Evolutionary conservation across 768 basidiomycete species (phyloP).

Genomic region (Pleurotus ostreatus): DNA sequence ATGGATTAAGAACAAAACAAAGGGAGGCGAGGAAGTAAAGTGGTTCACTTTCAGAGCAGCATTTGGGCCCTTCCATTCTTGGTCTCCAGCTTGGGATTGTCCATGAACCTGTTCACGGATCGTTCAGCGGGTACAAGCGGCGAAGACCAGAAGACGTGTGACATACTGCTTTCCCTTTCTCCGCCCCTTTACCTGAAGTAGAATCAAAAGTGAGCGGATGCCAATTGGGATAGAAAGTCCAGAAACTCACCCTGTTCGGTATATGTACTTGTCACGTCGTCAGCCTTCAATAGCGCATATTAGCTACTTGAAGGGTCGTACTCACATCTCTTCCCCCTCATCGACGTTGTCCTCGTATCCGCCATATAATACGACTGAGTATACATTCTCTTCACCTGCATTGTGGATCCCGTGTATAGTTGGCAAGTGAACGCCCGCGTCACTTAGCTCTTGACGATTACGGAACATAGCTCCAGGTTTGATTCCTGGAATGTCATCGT

Average conservation of each 20-base stretch:
- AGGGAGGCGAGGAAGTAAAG: neutral
- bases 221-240: neutral
- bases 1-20: neutral
- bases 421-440: neutral
- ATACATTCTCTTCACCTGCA: neutral
- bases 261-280: neutral
- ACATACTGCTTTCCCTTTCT: neutral
- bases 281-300: neutral
- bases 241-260: neutral
- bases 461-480: neutral
- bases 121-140: neutral
- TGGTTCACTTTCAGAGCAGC: neutral
- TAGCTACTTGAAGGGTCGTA: neutral
- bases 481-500: neutral
- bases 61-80: neutral
- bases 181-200: neutral
- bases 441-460: neutral
- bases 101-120: neutral
- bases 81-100: neutral
- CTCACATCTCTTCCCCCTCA: neutral
- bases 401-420: neutral
- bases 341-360: neutral
- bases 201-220: neutral
- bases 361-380: neutral
- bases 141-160: neutral